phyloP scores from a whole-genome alignment of 169 alveolate genomes.

The Cryptosporidium sp. region DNA sequence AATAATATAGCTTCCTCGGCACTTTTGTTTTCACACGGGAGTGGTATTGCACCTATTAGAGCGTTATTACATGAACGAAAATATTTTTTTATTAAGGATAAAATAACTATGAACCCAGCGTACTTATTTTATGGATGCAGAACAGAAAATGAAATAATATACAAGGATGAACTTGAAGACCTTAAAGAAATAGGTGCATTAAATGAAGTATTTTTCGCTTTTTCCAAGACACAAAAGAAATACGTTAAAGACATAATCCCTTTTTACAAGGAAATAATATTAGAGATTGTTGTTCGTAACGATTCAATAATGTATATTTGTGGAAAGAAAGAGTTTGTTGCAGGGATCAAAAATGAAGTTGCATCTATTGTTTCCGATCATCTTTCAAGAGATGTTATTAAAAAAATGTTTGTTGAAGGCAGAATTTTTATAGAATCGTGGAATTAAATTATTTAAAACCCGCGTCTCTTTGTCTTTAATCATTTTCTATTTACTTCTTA shows the following conservation, averaged over 20 bases:
- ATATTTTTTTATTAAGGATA: background rate
- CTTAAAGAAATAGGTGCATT: constrained; percentile 13
- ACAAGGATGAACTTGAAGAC: constrained; percentile 43
- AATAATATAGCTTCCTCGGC: background rate
- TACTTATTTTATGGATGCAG: constrained; percentile 69
- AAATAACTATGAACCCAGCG: background rate
- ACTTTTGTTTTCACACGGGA: constrained; percentile 55
- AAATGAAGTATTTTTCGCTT: constrained; percentile 31
- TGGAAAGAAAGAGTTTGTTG: constrained; percentile 33
- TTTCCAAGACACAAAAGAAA: constrained; percentile 11
- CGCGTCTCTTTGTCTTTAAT: constrained; percentile 38
- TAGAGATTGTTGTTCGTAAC: background rate
- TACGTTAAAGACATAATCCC: constrained; percentile 33
- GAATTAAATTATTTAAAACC: constrained; percentile 7
- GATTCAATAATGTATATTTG: constrained; percentile 33
- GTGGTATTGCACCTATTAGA: constrained; percentile 67
- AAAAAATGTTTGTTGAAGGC: constrained; percentile 14
- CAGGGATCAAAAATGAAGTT: constrained; percentile 7
- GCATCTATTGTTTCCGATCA: background rate
- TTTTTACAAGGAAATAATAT: background rate
- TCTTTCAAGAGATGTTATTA: background rate
- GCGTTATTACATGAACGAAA: constrained; percentile 53
- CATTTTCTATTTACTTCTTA: constrained; percentile 29
- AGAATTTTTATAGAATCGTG: constrained; percentile 56
- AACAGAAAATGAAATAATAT: constrained; percentile 33